Base-by-base conservation (phyloP, 345 rosid species). In the Trapa incisa region DNA sequence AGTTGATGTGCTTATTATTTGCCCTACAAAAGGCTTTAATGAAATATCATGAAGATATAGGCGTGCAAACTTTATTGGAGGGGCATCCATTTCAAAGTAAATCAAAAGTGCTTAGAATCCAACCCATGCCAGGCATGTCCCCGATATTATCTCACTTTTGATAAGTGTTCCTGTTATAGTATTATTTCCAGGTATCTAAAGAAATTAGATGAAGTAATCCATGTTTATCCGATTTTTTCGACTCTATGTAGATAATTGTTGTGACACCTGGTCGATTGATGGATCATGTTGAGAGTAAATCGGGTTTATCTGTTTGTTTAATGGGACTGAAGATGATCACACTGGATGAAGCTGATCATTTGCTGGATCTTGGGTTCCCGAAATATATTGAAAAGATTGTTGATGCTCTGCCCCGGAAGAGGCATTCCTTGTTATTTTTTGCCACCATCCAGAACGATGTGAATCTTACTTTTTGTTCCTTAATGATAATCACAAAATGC, bases 371-470 rank as follows among this genome's bases (percentile, higher is more conserved):
- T n/a, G 97, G 97, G 52, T 95, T 91, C 61, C 88, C 96, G 68
- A 95, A 89, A 78, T 97, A 95, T 60, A 80, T 95, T 66, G 99
- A 95, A 71, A 94, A 87, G 72, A 84, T 94, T 67, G 83, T 86
- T 47, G 97, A 91, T 68, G 87, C 96, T 74, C 75, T 94, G 73
- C 99, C 96, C 56, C 93, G 89, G 64, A 79, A 69, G 72, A 84
- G 96, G 82, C 99, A 91, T 74, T 84, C 97, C 38, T 72, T 95
- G 75, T 78, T 94, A 41, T 91, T 91, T 75, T 87, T 96, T 35
- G 93, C 99, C 53, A 91, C 99, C 75, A 76, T 95, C 69, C 96
- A 96, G 4, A 95, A 87, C 79, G 99, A 95, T 92, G 97, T 91
- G 72, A 73, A 64, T 17, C 70, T 53, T 9, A 54, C 6, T 1